Evolutionary conservation across 1,284 basidiomycete genomes (phyloP).

Genomic region (Ganoderma resinaceum): DNA sequence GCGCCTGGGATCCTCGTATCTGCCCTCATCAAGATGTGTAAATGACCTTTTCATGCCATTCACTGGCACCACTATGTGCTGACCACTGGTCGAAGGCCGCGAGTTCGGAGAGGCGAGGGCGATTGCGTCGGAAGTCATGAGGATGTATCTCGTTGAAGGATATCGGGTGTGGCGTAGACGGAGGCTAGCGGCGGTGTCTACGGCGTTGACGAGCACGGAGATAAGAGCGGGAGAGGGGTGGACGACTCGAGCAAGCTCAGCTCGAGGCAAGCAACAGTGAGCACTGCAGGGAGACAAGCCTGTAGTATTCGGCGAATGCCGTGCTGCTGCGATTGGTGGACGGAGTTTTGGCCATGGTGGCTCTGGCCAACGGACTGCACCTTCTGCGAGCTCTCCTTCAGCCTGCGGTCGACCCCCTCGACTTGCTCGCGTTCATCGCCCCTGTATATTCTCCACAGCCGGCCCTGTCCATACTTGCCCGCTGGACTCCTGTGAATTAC

Average conservation of each 20-base stretch:
- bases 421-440: constrained; percentile 2
- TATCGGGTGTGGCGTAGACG: not conserved
- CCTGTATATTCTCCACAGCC: constrained; percentile 18
- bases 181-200: not conserved
- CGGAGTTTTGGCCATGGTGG: not conserved
- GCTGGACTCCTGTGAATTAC: constrained; percentile 6
- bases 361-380: constrained; percentile 9
- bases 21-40: constrained; percentile 37
- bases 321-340: constrained; percentile 17
- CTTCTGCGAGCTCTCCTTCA: constrained; percentile 15
- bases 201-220: not conserved
- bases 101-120: constrained; percentile 33
- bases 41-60: constrained; percentile 37
- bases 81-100: constrained; percentile 42
- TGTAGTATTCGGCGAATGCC: constrained; percentile 12
- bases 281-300: not conserved
- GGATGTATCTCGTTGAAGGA: not conserved
- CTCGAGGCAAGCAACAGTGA: no score
- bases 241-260: no score
- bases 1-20: constrained; percentile 41
- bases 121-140: constrained; percentile 25
- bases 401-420: constrained; percentile 19
- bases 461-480: constrained; percentile 7
- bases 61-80: constrained; percentile 31
- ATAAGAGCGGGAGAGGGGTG: not conserved